Percentiles rank a stretch among this genome's conserved stretches.
Conservation (phyloP, 345 rosid species). For the Moricandia moricandioides region DNA sequence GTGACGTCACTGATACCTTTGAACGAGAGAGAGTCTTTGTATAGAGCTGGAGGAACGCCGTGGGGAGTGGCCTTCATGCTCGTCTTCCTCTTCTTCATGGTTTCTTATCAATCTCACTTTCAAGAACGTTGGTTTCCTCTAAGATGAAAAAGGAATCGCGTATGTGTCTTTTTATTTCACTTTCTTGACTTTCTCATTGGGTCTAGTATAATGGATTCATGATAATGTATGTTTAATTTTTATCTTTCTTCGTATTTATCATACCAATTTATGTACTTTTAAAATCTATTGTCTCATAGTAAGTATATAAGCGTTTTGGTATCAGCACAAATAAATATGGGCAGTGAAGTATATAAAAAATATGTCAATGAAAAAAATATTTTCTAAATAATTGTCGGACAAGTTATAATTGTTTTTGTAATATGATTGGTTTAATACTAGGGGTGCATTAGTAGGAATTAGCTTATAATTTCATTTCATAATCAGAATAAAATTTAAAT, state of each 20-base stretch:
- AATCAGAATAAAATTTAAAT: not conserved
- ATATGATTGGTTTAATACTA: not conserved
- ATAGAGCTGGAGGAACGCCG: slow-evolving; percentile 53
- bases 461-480: not conserved
- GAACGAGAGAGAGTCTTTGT: slow-evolving; percentile 47
- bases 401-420: not conserved
- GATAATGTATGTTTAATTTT: not conserved
- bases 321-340: not conserved
- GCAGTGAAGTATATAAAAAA: not conserved
- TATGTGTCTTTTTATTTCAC: not conserved
- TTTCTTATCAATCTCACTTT: slow-evolving; percentile 55
- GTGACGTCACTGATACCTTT: slow-evolving; percentile 31
- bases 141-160: slow-evolving; percentile 11
- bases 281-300: not conserved
- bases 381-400: not conserved
- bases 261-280: not conserved
- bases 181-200: slow-evolving; percentile 14
- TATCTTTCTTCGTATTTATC: not conserved
- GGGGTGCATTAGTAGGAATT: not conserved
- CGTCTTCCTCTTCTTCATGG: slow-evolving; percentile 51
- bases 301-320: not conserved
- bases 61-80: slow-evolving; percentile 58
- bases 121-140: slow-evolving; percentile 62
- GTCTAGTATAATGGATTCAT: not conserved
- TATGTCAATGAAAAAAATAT: not conserved